These are phyloP conservation scores for Gardenia jasminoides DNA, from an alignment of 257 asterid species.

Conservation along the genomic window DNA sequence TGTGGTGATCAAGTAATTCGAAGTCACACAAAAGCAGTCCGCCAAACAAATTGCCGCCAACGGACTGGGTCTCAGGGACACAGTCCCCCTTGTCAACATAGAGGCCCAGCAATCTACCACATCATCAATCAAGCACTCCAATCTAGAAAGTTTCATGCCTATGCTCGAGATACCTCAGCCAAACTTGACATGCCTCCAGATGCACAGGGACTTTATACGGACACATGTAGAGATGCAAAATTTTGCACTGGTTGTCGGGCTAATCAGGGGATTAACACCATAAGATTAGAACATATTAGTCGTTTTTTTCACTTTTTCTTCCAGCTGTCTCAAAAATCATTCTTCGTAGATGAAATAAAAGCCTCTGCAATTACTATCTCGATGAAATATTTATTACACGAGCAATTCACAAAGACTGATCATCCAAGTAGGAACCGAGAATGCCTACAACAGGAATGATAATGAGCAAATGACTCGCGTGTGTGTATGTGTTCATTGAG, in stretches of 20 bases:
- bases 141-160: background rate
- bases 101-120: background rate
- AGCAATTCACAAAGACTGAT: background rate
- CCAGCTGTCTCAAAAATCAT: background rate
- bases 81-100: background rate
- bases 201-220: background rate
- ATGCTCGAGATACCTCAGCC: background rate
- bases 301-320: background rate
- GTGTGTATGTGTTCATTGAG: background rate
- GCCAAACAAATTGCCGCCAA: background rate
- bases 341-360: background rate
- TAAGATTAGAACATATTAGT: background rate
- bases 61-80: background rate
- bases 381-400: conserved; percentile 6
- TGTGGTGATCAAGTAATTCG: too few species aligned
- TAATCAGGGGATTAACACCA: background rate
- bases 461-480: background rate
- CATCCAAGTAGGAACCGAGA: background rate
- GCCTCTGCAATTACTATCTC: background rate
- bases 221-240: background rate
- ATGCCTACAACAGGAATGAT: background rate
- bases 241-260: background rate
- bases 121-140: background rate
- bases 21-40: background rate
- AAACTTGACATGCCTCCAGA: background rate